Conservation (phyloP, 1,284 basidiomycete species). For the Lentinula novae-zelandiae region DNA sequence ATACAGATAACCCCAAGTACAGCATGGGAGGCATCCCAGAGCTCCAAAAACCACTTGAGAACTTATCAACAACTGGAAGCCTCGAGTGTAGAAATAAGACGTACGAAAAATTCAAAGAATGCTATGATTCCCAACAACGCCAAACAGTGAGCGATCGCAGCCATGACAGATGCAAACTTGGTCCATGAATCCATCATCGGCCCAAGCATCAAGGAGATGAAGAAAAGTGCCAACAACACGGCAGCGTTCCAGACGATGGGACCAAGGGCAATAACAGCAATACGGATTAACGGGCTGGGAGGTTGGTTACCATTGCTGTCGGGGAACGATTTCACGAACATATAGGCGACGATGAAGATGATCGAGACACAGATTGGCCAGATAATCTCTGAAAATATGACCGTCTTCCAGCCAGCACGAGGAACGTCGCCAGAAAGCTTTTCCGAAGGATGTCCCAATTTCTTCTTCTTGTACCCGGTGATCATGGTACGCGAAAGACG, state of each 20-base stretch:
- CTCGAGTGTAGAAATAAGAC: conserved; percentile 30
- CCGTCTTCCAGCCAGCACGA: conserved; percentile 82
- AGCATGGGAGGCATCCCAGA: conserved; percentile 94
- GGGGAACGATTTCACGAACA: conserved; percentile 89
- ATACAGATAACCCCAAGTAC: conserved; percentile 86
- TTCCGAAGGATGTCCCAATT: conserved; percentile 92
- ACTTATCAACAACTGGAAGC: conserved; percentile 17
- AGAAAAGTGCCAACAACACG: conserved; percentile 83
- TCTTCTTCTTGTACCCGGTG: conserved; percentile 98
- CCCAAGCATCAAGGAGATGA: conserved; percentile 88
- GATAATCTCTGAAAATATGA: conserved; percentile 84
- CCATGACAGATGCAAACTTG: conserved; percentile 89
- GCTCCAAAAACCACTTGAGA: conserved; percentile 91
- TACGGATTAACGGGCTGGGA: conserved; percentile 84
- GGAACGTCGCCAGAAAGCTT: conserved; percentile 91
- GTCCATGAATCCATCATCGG: conserved; percentile 86
- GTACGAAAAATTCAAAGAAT: conserved; percentile 93
- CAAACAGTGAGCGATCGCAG: conserved; percentile 80
- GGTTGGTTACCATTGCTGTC: conserved; percentile 52
- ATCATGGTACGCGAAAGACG: conserved; percentile 93
- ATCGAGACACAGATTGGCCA: conserved; percentile 77
- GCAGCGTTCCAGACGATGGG: conserved; percentile 97
- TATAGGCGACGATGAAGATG: conserved; percentile 84
- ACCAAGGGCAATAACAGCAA: conserved; percentile 87
- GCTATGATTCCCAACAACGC: conserved; percentile 78